Percentiles rank a stretch among this genome's conserved stretches.
phyloP scores from a whole-genome alignment of 2,329 filamentous ascomycete species.

The Bipolaris zeicola region DNA sequence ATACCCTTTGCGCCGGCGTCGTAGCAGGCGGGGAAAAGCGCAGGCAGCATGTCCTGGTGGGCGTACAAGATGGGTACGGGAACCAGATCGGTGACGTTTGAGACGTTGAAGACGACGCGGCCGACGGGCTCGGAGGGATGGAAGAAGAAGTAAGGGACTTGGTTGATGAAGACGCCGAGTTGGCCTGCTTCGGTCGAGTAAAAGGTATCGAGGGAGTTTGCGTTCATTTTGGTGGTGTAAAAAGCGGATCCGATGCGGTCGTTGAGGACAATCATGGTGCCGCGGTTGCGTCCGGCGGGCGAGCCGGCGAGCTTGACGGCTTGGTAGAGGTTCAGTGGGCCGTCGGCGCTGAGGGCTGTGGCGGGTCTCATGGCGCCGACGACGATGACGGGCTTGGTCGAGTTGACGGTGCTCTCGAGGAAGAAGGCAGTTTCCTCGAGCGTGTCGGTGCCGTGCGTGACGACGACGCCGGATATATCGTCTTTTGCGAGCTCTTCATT shows the following conservation, averaged over 20 bases:
- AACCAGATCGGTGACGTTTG: constrained; percentile 56
- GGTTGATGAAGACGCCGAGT: constrained; percentile 63
- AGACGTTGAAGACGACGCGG: constrained; percentile 51
- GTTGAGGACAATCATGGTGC: constrained; percentile 66
- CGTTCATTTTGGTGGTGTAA: constrained; percentile 66
- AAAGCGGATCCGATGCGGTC: constrained; percentile 65
- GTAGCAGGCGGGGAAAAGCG: constrained; percentile 57
- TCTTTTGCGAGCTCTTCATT: constrained; percentile 56
- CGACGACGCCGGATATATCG: constrained; percentile 56
- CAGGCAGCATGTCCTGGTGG: constrained; percentile 59
- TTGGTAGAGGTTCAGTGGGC: constrained; percentile 66
- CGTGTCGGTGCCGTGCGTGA: constrained; percentile 70
- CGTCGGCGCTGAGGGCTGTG: constrained; percentile 67
- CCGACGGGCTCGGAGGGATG: constrained; percentile 53
- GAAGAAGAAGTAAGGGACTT: constrained; percentile 66
- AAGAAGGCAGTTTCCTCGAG: constrained; percentile 69
- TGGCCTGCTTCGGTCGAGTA: constrained; percentile 60
- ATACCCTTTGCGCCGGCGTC: constrained; percentile 59
- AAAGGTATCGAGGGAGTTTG: constrained; percentile 68
- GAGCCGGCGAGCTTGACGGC: constrained; percentile 62
- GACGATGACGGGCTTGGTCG: constrained; percentile 63
- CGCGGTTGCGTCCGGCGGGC: constrained; percentile 55
- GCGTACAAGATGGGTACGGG: constrained; percentile 63
- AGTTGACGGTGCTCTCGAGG: constrained; percentile 62
- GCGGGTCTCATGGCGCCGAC: constrained; percentile 69